phyloP scores from a whole-genome alignment of 768 basidiomycete genomes.

The Lentinula raphanica region DNA sequence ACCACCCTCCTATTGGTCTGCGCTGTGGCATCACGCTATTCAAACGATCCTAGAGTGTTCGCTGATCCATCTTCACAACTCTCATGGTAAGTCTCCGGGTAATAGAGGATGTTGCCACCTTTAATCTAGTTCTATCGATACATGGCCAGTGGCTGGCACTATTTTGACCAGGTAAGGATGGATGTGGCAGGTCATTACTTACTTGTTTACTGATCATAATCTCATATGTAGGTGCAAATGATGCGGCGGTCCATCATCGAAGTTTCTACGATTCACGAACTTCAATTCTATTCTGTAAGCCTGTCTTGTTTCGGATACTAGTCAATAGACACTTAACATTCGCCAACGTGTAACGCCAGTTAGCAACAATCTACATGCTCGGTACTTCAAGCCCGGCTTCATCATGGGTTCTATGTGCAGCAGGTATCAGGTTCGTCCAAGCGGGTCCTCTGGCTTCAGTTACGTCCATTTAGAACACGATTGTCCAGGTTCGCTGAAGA shows the following conservation, averaged over 20 bases:
- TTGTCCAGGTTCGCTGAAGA: constrained; percentile 40
- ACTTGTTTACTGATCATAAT: neutral
- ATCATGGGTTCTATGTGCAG: constrained; percentile 39
- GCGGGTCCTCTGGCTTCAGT: constrained; percentile 7
- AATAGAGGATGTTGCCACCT: neutral
- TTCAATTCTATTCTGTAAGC: constrained; percentile 34
- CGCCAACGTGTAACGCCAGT: constrained; percentile 16
- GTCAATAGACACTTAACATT: neutral
- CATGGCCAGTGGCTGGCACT: constrained; percentile 33
- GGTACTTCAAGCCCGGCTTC: constrained; percentile 32
- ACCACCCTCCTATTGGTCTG: constrained; percentile 40
- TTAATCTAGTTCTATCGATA: neutral
- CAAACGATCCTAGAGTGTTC: constrained; percentile 38
- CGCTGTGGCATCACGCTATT: constrained; percentile 42
- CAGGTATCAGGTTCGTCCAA: constrained; percentile 29
- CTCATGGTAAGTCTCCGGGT: constrained; percentile 13
- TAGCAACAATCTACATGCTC: constrained; percentile 26
- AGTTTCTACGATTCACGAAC: constrained; percentile 31
- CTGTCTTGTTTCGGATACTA: neutral
- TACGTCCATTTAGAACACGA: too few species aligned
- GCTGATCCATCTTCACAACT: constrained; percentile 19
- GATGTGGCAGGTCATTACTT: neutral
- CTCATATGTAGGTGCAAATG: constrained; percentile 18
- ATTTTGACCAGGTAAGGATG: constrained; percentile 27
- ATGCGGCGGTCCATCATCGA: constrained; percentile 26